Base-by-base conservation (phyloP, 2,329 filamentous ascomycete species). In the Arachnomyces sp. region DNA sequence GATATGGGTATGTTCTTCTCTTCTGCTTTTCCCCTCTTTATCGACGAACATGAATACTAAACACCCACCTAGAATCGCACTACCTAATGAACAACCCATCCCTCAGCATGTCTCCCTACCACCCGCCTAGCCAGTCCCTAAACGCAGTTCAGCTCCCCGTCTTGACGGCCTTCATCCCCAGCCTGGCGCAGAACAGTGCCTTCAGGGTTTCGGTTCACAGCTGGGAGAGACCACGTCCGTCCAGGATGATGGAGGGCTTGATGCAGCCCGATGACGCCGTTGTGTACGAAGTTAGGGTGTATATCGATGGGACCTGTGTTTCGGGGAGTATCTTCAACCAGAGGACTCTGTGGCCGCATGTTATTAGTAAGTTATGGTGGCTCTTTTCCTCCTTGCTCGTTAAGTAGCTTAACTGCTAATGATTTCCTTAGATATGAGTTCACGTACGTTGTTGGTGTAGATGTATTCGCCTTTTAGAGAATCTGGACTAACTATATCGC, bases 151-250 rank as follows among this genome's bases (percentile, higher is more conserved):
- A 67, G 36, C 52, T 84, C n/a, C 83, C 83, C 1, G 77, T 77
- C 9, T 69, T 89, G 51, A 84, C 80, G 12, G 80, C 77, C 45
- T 90, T 86, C 56, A 70, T 87, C 33, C 80, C 84, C 1, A 82
- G 79, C 44, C 66, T 87, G 7, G 52, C 68, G 3, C 56, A 66
- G 1, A 75, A 76, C 16, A 67, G 66, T 18, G 69, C 76, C 0
- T 89, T 88, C 59, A 75, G 80, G 46, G 71, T 89, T 36, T 89
- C 85, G 2, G 71, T 90, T 36, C 84, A 89, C 61, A 80, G 74
- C 43, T 90, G 85, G 85, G 72, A 73, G 12, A 71, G 67, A 3
- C 80, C 81, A 4, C 66, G 69, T 13, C 63, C 78, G 39, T 83
- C 77, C 48, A 71, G 75, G 33, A 69, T 74, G 50, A 71, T 77